Evolutionary conservation across 106 monocot genomes (phyloP).

Genomic region (Phalaenopsis aphrodite): DNA sequence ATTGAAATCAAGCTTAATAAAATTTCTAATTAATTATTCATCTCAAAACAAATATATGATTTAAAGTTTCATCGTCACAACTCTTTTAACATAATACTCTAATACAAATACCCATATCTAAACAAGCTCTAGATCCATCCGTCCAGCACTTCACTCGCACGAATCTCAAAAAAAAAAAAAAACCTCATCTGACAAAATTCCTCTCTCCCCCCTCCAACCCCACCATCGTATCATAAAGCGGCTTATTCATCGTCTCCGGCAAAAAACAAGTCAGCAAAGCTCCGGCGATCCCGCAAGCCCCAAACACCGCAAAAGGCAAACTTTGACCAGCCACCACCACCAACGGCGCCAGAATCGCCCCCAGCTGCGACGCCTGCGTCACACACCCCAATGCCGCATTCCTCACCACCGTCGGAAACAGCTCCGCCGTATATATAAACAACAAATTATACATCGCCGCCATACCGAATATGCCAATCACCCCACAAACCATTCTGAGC

Average conservation of each 20-base stretch:
- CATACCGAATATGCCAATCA: constrained; percentile 81
- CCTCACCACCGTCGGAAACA: constrained; percentile 78
- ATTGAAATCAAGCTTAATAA: no score
- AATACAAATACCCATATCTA: no score
- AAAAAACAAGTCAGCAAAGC: constrained; percentile 32
- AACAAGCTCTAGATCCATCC: no score
- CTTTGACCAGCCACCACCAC: constrained; percentile 48
- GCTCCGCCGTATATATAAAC: constrained; percentile 62
- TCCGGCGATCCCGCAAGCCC: constrained; percentile 31
- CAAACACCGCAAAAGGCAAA: constrained; percentile 47
- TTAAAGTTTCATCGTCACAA: no score
- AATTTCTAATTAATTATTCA: no score
- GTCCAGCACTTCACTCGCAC: no score
- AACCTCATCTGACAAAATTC: background rate
- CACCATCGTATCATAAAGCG: constrained; percentile 52
- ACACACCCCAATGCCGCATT: constrained; percentile 59
- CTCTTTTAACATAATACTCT: no score
- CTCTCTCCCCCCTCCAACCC: constrained; percentile 37
- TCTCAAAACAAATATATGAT: no score
- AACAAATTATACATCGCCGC: constrained; percentile 74
- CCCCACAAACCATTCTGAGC: constrained; percentile 45
- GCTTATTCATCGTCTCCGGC: constrained; percentile 52
- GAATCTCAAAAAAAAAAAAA: no score
- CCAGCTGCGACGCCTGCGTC: constrained; percentile 54
- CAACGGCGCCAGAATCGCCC: constrained; percentile 63